These are phyloP conservation scores for Avicennia marina DNA, from an alignment of 257 asterid species.

Conservation along the genomic window DNA sequence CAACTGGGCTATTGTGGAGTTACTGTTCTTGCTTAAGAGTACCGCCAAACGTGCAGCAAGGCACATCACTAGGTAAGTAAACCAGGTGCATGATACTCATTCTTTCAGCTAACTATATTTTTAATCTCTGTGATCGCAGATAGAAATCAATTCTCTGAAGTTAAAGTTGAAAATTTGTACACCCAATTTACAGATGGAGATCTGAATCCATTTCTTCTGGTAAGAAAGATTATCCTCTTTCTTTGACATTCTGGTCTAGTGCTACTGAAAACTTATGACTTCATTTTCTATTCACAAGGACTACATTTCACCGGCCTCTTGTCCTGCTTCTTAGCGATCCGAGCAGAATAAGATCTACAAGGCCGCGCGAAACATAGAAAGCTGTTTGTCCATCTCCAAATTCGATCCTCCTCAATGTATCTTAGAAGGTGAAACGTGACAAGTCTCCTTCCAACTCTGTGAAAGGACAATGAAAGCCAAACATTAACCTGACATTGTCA, in stretches of 20 bases:
- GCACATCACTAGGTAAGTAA: no score
- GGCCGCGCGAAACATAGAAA: background rate
- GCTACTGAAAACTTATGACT: constrained; percentile 5
- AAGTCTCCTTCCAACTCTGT: background rate
- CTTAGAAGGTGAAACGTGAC: constrained; percentile 1
- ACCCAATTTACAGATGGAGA: no score
- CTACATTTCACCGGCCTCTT: background rate
- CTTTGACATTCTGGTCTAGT: constrained; percentile 6
- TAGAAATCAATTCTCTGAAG: no score
- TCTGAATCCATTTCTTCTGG: background rate
- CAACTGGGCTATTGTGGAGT: no score
- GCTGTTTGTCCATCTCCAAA: background rate
- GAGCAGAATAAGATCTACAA: constrained; percentile 1
- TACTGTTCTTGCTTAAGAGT: no score
- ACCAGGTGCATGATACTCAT: no score
- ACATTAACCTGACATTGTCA: constrained; percentile 7
- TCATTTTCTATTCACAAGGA: background rate
- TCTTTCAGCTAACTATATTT: no score
- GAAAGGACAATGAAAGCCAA: background rate
- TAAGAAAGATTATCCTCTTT: background rate
- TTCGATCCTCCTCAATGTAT: background rate
- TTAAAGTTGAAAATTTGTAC: no score
- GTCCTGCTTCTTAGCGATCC: constrained; percentile 1
- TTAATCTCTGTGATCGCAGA: no score
- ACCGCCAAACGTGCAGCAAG: no score